phyloP scores from a whole-genome alignment of 176 grass and related monocot genomes.

The Themeda triandra region DNA sequence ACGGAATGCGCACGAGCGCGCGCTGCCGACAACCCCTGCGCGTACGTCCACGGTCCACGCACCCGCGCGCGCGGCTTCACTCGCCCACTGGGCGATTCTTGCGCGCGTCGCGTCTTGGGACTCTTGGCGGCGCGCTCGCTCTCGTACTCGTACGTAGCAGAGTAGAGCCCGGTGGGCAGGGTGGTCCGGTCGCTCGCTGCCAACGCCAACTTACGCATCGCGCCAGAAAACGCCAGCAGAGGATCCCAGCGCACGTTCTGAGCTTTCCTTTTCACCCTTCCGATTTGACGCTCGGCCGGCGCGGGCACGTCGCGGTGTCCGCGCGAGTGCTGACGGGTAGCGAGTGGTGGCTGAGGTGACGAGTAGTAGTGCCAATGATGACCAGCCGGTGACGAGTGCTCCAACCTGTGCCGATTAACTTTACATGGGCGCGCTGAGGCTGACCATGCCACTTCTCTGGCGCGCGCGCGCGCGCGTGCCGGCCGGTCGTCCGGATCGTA shows the following conservation, averaged over 20 bases:
- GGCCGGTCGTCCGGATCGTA: neutral
- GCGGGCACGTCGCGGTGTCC: neutral
- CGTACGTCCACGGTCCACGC: neutral
- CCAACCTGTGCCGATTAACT: neutral
- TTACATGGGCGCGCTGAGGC: neutral
- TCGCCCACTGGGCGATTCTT: neutral
- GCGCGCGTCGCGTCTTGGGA: neutral
- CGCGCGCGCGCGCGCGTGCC: neutral
- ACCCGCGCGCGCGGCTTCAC: no score
- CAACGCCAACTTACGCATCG: neutral
- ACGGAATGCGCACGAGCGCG: neutral
- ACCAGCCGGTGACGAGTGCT: neutral
- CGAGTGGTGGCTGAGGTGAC: neutral
- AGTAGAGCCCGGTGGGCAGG: neutral
- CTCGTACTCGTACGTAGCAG: no score
- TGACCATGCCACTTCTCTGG: slow-evolving; percentile 2
- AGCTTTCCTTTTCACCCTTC: neutral
- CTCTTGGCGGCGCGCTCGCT: neutral
- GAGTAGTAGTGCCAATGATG: neutral
- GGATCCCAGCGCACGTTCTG: neutral
- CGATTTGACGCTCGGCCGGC: neutral
- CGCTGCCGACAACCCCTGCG: slow-evolving; percentile 3
- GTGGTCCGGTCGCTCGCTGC: neutral
- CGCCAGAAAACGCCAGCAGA: neutral
- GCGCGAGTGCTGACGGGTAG: neutral